Conservation (phyloP, 2,329 filamentous ascomycete species). For the Aspergillus aculeatus region DNA sequence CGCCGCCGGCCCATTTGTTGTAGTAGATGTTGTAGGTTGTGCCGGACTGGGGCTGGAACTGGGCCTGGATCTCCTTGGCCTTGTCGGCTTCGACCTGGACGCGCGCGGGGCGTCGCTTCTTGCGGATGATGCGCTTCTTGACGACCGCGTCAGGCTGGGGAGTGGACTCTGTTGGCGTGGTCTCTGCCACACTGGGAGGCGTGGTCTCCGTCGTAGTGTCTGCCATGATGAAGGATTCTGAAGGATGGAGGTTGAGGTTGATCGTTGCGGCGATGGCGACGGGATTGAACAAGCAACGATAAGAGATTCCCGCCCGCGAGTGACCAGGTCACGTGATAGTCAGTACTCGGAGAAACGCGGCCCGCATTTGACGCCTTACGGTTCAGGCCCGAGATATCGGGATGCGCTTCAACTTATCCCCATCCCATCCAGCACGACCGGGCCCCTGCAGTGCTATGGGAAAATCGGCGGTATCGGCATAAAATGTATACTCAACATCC, state of each 20-base stretch:
- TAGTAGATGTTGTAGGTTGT: constrained; percentile 99
- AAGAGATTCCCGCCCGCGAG: neutral
- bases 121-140: constrained; percentile 65
- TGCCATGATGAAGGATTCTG: neutral
- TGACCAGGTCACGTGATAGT: neutral
- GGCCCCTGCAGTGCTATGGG: no score
- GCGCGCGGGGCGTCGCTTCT: constrained; percentile 84
- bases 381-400: no score
- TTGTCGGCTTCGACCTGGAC: constrained; percentile 85
- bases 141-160: neutral
- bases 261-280: neutral
- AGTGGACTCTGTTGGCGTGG: neutral
- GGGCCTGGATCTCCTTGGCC: constrained; percentile 76
- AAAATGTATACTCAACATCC: no score
- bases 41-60: constrained; percentile 87
- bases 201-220: neutral
- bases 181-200: neutral
- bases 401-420: no score
- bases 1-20: constrained; percentile 96
- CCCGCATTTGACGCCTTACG: no score
- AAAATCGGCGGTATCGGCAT: no score
- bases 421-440: no score
- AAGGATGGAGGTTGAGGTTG: neutral
- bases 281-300: neutral
- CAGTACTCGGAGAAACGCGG: neutral